Evolutionary conservation across 495 filamentous ascomycete genomes (phyloP).

Genomic region (Tuber brumale): DNA sequence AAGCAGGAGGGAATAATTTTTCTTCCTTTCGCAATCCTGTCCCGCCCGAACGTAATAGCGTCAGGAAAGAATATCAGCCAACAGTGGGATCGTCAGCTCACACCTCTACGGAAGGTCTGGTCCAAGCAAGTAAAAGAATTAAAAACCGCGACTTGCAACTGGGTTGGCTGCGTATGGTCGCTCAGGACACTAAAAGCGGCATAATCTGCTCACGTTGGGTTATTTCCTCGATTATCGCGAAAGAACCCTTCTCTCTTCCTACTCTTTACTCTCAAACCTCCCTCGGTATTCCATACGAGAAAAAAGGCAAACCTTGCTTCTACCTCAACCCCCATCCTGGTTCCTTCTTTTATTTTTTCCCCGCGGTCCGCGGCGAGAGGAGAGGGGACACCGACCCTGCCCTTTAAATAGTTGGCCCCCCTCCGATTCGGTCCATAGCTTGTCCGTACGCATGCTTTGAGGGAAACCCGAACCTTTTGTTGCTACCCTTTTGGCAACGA

Average conservation of each 20-base stretch:
- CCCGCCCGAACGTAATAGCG: not conserved
- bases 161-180: not conserved
- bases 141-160: not conserved
- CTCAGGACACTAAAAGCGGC: constrained; percentile 14
- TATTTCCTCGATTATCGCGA: constrained; percentile 25
- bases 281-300: not conserved
- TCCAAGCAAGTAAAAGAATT: not conserved
- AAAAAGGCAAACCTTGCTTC: not conserved
- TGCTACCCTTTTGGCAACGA: not conserved
- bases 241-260: constrained; percentile 11
- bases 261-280: too few species aligned
- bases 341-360: constrained; percentile 15
- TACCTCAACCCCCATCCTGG: constrained; percentile 25
- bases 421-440: not conserved
- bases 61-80: constrained; percentile 19
- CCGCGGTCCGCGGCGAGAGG: not conserved
- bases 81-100: constrained; percentile 22
- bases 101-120: not conserved
- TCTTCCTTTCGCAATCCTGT: not conserved
- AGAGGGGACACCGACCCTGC: not conserved
- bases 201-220: constrained; percentile 34
- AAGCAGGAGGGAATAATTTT: not conserved
- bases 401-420: not conserved
- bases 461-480: not conserved
- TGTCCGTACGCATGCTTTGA: not conserved